Conservation (phyloP, 352 stramenopile species). For the Phytophthora ramorum region DNA sequence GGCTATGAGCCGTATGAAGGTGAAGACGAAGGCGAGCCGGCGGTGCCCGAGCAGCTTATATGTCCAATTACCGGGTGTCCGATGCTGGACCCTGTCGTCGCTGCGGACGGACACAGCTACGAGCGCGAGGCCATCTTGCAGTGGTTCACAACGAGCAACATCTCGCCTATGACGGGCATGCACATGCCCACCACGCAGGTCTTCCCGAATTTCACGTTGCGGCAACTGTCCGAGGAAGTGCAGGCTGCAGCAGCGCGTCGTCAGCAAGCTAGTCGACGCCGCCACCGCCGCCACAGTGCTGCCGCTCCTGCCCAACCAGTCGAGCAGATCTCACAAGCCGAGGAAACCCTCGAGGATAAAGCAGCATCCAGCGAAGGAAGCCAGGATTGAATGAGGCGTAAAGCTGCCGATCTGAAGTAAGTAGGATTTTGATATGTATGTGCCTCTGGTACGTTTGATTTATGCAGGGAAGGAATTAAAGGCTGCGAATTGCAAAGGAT, state of each 20-base stretch:
- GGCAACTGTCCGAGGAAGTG: slow-evolving; percentile 71
- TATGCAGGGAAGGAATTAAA: slow-evolving; percentile 27
- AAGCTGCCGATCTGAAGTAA: slow-evolving; percentile 14
- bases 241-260: slow-evolving; percentile 39
- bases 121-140: slow-evolving; percentile 94
- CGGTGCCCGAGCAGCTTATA: slow-evolving; percentile 67
- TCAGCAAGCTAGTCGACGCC: slow-evolving; percentile 28
- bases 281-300: slow-evolving; percentile 15
- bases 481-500: slow-evolving; percentile 1
- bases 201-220: slow-evolving; percentile 79
- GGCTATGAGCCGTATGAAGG: slow-evolving; percentile 21
- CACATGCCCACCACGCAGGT: slow-evolving; percentile 78
- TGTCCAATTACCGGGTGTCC: slow-evolving; percentile 95
- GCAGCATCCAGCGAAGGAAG: slow-evolving; percentile 31
- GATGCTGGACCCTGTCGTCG: slow-evolving; percentile 97
- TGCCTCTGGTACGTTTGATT: slow-evolving; percentile 31
- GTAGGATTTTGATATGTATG: slow-evolving; percentile 27
- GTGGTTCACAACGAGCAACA: slow-evolving; percentile 92
- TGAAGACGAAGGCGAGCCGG: slow-evolving; percentile 32
- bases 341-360: slow-evolving; percentile 27
- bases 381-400: slow-evolving; percentile 20
- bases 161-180: slow-evolving; percentile 81
- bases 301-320: slow-evolving; percentile 12
- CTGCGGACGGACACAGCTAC: slow-evolving; percentile 98
- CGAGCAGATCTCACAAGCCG: slow-evolving; percentile 6